A percentile compares a stretch with the other conserved stretches of the same genome.
These are phyloP conservation scores for Calonectria naviculata DNA, from an alignment of 2,329 filamentous ascomycete species.

Conservation along the genomic window DNA sequence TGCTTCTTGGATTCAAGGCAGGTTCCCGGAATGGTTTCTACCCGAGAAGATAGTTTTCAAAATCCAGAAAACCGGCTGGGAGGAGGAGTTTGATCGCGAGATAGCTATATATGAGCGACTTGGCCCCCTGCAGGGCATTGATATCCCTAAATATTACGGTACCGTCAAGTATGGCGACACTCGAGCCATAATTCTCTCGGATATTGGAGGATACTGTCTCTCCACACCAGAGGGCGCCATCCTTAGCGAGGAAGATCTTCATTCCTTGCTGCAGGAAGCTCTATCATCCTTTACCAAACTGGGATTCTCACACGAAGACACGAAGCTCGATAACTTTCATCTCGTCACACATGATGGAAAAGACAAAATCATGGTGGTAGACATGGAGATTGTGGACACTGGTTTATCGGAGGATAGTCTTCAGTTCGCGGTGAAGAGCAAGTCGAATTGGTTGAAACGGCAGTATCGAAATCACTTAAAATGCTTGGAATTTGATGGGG, in stretches of 20 bases:
- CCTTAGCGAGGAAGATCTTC: conserved; percentile 18
- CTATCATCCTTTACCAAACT: conserved; percentile 20
- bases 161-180: conserved; percentile 18
- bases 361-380: conserved; percentile 31
- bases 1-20: neutral
- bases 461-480: neutral
- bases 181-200: conserved; percentile 37
- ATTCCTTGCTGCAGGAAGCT: conserved; percentile 5
- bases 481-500: neutral
- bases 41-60: conserved; percentile 32
- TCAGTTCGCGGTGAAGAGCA: neutral
- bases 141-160: conserved; percentile 33
- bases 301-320: conserved; percentile 34
- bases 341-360: conserved; percentile 23
- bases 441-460: neutral
- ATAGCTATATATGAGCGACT: conserved; percentile 32
- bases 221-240: conserved; percentile 33
- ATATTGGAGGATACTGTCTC: conserved; percentile 34
- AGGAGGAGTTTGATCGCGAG: conserved; percentile 42
- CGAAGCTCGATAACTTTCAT: conserved; percentile 36
- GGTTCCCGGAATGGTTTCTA: conserved; percentile 21
- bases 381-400: conserved; percentile 29
- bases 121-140: conserved; percentile 33
- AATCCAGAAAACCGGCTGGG: conserved; percentile 36
- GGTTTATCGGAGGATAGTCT: conserved; percentile 4